These are phyloP conservation scores for Aegilops speltoides DNA, from an alignment of 176 grass and related monocot genomes.

Conservation along the genomic window DNA sequence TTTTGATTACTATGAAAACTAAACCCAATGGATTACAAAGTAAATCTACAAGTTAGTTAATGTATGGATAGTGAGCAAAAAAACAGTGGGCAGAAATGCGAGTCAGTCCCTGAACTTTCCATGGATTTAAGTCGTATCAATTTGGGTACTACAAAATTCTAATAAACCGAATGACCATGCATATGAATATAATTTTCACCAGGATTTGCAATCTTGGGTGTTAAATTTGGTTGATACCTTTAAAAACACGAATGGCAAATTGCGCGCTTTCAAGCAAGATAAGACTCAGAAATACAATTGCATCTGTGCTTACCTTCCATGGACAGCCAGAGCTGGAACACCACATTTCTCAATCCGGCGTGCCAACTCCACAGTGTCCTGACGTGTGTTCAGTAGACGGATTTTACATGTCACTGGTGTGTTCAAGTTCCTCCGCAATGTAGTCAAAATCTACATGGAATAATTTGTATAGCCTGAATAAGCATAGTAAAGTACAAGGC, in stretches of 20 bases:
- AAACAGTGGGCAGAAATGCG: neutral
- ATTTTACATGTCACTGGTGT: conserved; percentile 90
- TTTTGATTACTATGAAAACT: neutral
- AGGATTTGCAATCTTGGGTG: neutral
- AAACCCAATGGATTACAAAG: neutral
- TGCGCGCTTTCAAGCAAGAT: neutral
- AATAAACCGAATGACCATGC: neutral
- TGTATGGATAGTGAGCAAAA: neutral
- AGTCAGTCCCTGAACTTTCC: neutral
- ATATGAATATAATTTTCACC: neutral
- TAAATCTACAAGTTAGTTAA: conserved; percentile 8
- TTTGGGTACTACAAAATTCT: conserved; percentile 1
- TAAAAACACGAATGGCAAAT: conserved; percentile 21
- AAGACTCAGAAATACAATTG: conserved; percentile 26
- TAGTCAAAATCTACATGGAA: conserved; percentile 86
- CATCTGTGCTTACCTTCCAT: conserved; percentile 63
- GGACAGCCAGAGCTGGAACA: conserved; percentile 83
- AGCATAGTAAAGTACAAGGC: conserved; percentile 9
- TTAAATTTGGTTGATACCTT: neutral
- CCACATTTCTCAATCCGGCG: conserved; percentile 88
- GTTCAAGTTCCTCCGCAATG: conserved; percentile 76
- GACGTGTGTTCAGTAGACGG: conserved; percentile 66
- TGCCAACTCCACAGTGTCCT: conserved; percentile 83
- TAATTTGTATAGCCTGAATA: conserved; percentile 35
- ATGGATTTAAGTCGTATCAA: neutral